Conservation (phyloP, 202 grass and related monocot genomes). For the Musa balbisiana region DNA sequence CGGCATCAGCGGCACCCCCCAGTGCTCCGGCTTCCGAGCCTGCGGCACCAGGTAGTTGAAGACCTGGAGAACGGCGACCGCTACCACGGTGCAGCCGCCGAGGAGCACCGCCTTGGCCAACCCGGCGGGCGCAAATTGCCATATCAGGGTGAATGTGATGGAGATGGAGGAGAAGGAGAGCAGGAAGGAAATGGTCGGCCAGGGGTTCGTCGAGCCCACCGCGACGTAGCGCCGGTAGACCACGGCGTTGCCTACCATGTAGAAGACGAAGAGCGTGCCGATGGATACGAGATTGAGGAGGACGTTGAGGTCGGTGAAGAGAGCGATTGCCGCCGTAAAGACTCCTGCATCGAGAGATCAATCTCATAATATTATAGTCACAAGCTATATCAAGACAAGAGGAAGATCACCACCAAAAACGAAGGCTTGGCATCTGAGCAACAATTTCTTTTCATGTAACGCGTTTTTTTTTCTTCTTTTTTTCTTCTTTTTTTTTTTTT, state of each 20-base stretch:
- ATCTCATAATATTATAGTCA: too few relatives aligned
- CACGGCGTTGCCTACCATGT: constrained; percentile 96
- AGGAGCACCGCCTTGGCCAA: constrained; percentile 29
- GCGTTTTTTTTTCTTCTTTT: too few relatives aligned
- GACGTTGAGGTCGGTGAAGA: constrained; percentile 82
- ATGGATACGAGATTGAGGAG: constrained; percentile 82
- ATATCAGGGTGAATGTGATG: constrained; percentile 61
- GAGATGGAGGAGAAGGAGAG: constrained; percentile 39
- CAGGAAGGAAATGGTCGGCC: constrained; percentile 61
- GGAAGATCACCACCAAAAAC: too few relatives aligned
- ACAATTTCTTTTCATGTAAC: too few relatives aligned
- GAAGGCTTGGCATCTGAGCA: too few relatives aligned
- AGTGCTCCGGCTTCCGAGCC: constrained; percentile 43
- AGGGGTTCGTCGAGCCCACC: background rate
- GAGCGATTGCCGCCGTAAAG: constrained; percentile 66
- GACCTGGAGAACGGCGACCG: constrained; percentile 31
- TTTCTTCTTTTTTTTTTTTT: too few relatives aligned
- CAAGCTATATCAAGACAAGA: too few relatives aligned
- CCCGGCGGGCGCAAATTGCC: constrained; percentile 38
- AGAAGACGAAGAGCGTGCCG: constrained; percentile 98
- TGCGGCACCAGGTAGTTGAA: constrained; percentile 71
- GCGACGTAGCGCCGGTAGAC: constrained; percentile 73
- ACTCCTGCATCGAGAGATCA: constrained; percentile 29
- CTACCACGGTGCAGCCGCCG: constrained; percentile 29
- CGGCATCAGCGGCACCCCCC: constrained; percentile 90